A percentile compares a stretch with the other conserved stretches of the same genome.
These are phyloP conservation scores for Fraxinus quadrangulata DNA, from an alignment of 257 asterid species.

Conservation along the genomic window DNA sequence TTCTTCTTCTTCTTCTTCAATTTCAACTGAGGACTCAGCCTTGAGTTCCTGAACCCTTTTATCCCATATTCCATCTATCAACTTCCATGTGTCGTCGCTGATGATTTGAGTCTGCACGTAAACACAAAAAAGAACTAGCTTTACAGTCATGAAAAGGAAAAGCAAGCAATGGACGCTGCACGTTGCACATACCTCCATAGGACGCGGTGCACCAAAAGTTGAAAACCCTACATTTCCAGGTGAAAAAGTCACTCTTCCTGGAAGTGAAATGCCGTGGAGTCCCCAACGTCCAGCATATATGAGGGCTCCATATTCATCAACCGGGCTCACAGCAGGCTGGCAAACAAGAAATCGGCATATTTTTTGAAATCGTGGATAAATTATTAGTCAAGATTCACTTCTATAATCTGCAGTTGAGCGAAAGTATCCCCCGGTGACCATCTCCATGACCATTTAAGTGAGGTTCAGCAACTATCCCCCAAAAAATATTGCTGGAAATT, in stretches of 20 bases:
- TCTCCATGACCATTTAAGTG: background rate
- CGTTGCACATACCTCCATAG: slow-evolving; percentile 67
- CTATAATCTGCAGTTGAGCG: slow-evolving; percentile 7
- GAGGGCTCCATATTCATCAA: slow-evolving; percentile 92
- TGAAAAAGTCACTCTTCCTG: slow-evolving; percentile 97
- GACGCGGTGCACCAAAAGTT: slow-evolving; percentile 96
- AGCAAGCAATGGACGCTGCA: slow-evolving; percentile 13
- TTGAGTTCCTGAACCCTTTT: slow-evolving; percentile 69
- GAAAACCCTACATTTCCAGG: slow-evolving; percentile 95
- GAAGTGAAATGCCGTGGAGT: slow-evolving; percentile 84
- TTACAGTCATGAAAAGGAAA: slow-evolving; percentile 10
- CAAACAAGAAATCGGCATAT: slow-evolving; percentile 20
- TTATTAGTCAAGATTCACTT: slow-evolving; percentile 5
- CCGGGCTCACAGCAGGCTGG: slow-evolving; percentile 73
- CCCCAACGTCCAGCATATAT: slow-evolving; percentile 96
- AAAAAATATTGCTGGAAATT: background rate
- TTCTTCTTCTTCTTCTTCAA: slow-evolving; percentile 49
- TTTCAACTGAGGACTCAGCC: slow-evolving; percentile 54
- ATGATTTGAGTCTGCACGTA: slow-evolving; percentile 81
- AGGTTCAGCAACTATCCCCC: background rate
- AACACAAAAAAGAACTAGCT: slow-evolving; percentile 19
- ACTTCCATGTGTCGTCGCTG: slow-evolving; percentile 86
- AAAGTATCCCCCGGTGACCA: background rate
- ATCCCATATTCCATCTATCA: slow-evolving; percentile 84
- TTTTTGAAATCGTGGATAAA: slow-evolving; percentile 4